These are phyloP conservation scores for Dimargaris verticillata DNA, from an alignment of 192 early-diverging fungal species.

Conservation along the genomic window DNA sequence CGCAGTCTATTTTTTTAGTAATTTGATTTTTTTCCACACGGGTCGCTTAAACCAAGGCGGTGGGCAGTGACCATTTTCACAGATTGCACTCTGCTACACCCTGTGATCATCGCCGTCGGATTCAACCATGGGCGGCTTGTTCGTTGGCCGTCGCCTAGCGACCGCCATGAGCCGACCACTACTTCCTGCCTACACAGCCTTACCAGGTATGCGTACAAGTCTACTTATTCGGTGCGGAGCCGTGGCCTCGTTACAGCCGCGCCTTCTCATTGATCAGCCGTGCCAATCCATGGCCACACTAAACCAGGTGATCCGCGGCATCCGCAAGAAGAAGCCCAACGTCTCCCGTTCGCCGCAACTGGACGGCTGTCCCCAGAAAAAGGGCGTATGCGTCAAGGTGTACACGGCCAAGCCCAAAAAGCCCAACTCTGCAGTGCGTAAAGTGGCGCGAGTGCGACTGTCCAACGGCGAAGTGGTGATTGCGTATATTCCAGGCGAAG, in stretches of 20 bases:
- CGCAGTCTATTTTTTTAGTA: too few relatives aligned
- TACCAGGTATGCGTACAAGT: too few relatives aligned
- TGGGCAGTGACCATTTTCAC: too few relatives aligned
- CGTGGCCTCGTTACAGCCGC: too few relatives aligned
- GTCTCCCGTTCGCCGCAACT: constrained; percentile 65
- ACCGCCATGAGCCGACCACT: too few relatives aligned
- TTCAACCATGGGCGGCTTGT: too few relatives aligned
- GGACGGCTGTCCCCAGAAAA: constrained; percentile 71
- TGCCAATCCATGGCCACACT: constrained; percentile 58
- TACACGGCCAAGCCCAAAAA: constrained; percentile 95
- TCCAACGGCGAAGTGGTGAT: constrained; percentile 83
- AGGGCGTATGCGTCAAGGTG: constrained; percentile 90
- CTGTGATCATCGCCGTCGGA: too few relatives aligned
- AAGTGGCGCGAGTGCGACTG: constrained; percentile 79
- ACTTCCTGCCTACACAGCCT: background rate
- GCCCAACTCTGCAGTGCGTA: constrained; percentile 94
- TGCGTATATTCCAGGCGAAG: constrained; percentile 96
- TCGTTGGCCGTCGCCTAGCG: too few relatives aligned
- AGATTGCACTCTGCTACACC: too few relatives aligned
- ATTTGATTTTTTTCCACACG: too few relatives aligned
- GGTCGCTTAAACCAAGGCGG: too few relatives aligned
- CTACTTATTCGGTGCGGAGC: too few relatives aligned
- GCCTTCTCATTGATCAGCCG: background rate
- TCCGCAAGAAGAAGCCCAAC: constrained; percentile 50
- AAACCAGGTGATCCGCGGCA: constrained; percentile 80